Percentiles rank a stretch among this genome's conserved stretches.
These are phyloP conservation scores for Calonectria naviculata DNA, from an alignment of 2,329 filamentous ascomycete species.

Conservation along the genomic window DNA sequence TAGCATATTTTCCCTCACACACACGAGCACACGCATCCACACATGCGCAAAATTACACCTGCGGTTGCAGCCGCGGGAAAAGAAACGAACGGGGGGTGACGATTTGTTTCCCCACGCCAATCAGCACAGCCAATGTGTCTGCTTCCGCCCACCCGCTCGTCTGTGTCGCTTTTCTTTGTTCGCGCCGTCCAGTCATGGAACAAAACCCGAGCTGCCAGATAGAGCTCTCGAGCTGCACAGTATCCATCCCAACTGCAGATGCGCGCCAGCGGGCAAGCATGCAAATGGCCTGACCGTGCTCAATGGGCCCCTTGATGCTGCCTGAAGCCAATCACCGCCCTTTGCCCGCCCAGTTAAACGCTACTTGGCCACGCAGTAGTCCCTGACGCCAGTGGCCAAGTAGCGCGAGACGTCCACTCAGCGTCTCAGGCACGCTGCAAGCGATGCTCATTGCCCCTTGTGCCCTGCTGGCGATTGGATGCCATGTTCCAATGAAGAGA, in stretches of 20 bases:
- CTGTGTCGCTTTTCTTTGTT: background rate
- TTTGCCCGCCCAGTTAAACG: slow-evolving; percentile 24
- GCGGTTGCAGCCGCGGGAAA: slow-evolving; percentile 11
- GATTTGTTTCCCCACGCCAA: slow-evolving; percentile 3
- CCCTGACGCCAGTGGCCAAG: slow-evolving; percentile 27
- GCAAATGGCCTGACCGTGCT: slow-evolving; percentile 10
- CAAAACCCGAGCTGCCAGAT: background rate
- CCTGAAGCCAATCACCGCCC: slow-evolving; percentile 29
- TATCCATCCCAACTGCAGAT: background rate
- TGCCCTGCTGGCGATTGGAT: slow-evolving; percentile 12
- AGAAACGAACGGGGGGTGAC: slow-evolving; percentile 2
- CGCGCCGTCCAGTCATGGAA: background rate
- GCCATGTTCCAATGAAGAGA: slow-evolving; percentile 9
- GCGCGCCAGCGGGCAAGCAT: background rate
- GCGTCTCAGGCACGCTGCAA: slow-evolving; percentile 33
- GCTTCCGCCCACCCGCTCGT: background rate
- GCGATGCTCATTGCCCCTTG: slow-evolving; percentile 24
- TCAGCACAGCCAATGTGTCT: background rate
- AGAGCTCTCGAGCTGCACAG: background rate
- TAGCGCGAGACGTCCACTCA: slow-evolving; percentile 37
- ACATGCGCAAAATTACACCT: slow-evolving; percentile 11
- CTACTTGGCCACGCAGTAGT: slow-evolving; percentile 38
- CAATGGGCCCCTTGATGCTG: slow-evolving; percentile 13
- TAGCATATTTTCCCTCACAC: slow-evolving; percentile 12
- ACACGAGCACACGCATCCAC: background rate